phyloP scores from a whole-genome alignment of 2,329 filamentous ascomycete species.

The Claviceps lovelessii region DNA sequence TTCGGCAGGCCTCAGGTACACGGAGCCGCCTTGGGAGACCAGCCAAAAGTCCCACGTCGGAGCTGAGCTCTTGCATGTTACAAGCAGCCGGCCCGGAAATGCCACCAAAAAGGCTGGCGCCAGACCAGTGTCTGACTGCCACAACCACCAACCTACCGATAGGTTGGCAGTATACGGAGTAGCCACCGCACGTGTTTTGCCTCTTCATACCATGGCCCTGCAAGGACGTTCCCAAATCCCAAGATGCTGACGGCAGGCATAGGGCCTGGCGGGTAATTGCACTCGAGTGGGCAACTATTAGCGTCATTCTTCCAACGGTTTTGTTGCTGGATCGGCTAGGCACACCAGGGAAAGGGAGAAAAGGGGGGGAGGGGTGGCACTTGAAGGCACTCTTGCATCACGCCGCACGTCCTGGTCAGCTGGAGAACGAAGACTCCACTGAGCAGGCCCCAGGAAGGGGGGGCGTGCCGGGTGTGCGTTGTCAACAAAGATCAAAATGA shows the following conservation, averaged over 20 bases:
- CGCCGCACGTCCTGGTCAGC: slow-evolving; percentile 2
- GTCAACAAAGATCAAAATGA: background rate
- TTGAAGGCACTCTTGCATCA: background rate
- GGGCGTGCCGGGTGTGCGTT: background rate
- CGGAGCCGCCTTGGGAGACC: slow-evolving; percentile 7
- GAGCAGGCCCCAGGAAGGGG: background rate
- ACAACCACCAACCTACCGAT: background rate
- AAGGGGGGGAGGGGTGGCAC: background rate
- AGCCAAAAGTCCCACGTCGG: slow-evolving; percentile 9
- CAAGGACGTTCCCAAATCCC: background rate
- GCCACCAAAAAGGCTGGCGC: background rate
- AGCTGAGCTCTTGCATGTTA: slow-evolving; percentile 10
- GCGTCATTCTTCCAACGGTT: slow-evolving; percentile 8
- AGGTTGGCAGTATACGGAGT: background rate
- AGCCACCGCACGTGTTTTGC: slow-evolving; percentile 8
- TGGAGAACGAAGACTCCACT: slow-evolving; percentile 2
- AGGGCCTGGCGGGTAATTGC: slow-evolving; percentile 7
- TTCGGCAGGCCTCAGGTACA: slow-evolving; percentile 5
- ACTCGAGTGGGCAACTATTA: slow-evolving; percentile 3
- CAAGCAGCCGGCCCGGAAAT: slow-evolving; percentile 3
- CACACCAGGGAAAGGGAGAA: background rate
- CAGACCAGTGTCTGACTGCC: slow-evolving; percentile 5
- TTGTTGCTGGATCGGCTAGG: slow-evolving; percentile 4
- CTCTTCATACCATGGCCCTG: slow-evolving; percentile 2
- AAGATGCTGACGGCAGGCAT: slow-evolving; percentile 10